Percentiles rank a stretch among this genome's conserved stretches.
Conservation (phyloP, 257 asterid genomes). For the Solanum boliviense region DNA sequence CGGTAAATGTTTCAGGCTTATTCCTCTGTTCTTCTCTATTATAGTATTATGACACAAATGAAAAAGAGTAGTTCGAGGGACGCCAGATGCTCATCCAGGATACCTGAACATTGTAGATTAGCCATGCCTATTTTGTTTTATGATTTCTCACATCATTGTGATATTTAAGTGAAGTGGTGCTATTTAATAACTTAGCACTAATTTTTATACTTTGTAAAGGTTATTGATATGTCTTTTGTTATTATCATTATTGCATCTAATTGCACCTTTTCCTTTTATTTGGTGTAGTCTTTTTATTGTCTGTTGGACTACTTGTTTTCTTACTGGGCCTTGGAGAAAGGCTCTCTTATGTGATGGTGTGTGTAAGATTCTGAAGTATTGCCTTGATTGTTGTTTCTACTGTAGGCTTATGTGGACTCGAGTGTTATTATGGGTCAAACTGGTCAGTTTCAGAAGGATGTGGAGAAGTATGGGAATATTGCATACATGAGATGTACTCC, state of each 20-base stretch:
- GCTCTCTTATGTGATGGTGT: not conserved
- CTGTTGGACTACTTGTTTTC: not conserved
- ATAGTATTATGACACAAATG: not conserved
- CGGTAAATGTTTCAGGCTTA: slow-evolving; percentile 36
- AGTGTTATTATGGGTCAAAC: slow-evolving; percentile 97
- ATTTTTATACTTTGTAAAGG: not conserved
- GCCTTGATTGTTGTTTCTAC: slow-evolving; percentile 1
- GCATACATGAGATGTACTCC: slow-evolving; percentile 97
- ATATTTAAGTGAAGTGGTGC: not conserved
- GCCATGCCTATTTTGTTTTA: not conserved
- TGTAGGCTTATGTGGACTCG: slow-evolving; percentile 89
- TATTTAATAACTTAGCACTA: not conserved
- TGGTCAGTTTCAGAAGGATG: slow-evolving; percentile 72
- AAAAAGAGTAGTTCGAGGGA: not conserved
- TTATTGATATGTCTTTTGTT: not conserved
- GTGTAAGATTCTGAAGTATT: not conserved
- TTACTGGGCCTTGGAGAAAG: not conserved
- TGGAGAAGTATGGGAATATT: slow-evolving; percentile 73
- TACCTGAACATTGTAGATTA: not conserved
- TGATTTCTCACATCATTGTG: not conserved
- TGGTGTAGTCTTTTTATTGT: not conserved
- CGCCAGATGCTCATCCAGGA: not conserved
- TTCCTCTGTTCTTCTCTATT: not conserved
- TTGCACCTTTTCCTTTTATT: not conserved
- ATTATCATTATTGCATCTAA: not conserved